Evolutionary conservation across 345 rosid species (phyloP).

Genomic region (Arabis alpina): DNA sequence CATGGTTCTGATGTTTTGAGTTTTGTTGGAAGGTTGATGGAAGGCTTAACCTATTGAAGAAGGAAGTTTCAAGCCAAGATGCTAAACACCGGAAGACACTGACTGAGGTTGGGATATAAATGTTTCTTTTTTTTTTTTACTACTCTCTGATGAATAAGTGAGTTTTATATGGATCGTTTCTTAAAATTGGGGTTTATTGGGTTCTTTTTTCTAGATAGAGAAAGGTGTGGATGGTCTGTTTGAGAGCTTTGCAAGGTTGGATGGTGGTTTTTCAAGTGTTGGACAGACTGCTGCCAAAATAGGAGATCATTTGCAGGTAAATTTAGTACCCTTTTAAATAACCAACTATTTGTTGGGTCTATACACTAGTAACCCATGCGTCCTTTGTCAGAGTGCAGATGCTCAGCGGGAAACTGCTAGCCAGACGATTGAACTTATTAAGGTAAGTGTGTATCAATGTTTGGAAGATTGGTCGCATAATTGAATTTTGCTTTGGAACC

Average conservation of each 20-base stretch:
- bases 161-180: not conserved
- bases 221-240: constrained; percentile 94
- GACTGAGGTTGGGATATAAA: constrained; percentile 69
- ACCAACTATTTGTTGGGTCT: constrained; percentile 24
- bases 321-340: constrained; percentile 17
- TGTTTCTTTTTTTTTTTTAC: not conserved
- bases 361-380: constrained; percentile 21
- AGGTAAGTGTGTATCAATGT: constrained; percentile 52
- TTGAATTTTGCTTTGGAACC: too few species aligned
- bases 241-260: constrained; percentile 89
- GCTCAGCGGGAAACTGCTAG: constrained; percentile 99
- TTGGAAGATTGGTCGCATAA: constrained; percentile 22
- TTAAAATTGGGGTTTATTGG: not conserved
- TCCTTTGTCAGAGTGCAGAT: constrained; percentile 86
- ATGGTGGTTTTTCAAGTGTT: constrained; percentile 93
- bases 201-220: constrained; percentile 64
- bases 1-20: too few species aligned
- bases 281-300: constrained; percentile 99
- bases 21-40: constrained; percentile 70
- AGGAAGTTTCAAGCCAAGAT: constrained; percentile 92
- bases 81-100: constrained; percentile 93
- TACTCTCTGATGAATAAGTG: constrained; percentile 9
- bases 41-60: constrained; percentile 80
- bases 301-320: constrained; percentile 98
- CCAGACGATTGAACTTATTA: constrained; percentile 95